These are phyloP conservation scores for Darksidea phi DNA, from an alignment of 495 filamentous ascomycete species.

Conservation along the genomic window DNA sequence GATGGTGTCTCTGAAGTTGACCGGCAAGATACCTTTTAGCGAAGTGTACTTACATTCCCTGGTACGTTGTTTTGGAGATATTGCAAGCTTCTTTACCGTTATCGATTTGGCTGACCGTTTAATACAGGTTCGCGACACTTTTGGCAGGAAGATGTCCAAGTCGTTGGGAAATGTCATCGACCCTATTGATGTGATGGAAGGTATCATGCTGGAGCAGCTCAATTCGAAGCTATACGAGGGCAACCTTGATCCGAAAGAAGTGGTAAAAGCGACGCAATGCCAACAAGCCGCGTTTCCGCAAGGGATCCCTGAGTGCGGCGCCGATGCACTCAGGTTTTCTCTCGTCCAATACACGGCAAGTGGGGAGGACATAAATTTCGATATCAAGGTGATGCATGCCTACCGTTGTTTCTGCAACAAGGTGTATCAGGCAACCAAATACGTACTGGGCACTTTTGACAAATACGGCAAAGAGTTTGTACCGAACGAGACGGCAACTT, in stretches of 20 bases:
- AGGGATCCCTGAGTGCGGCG: slow-evolving; percentile 84
- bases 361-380: slow-evolving; percentile 81
- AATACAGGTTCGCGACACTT: too few relatives aligned
- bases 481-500: slow-evolving; percentile 54
- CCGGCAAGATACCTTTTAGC: slow-evolving; percentile 71
- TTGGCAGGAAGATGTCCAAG: slow-evolving; percentile 86
- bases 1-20: slow-evolving; percentile 74
- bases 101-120: too few relatives aligned
- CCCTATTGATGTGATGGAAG: slow-evolving; percentile 74
- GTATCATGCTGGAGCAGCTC: slow-evolving; percentile 64
- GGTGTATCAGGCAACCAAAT: slow-evolving; percentile 89
- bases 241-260: slow-evolving; percentile 73
- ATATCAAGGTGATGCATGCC: slow-evolving; percentile 77
- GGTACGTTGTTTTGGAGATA: slow-evolving; percentile 72
- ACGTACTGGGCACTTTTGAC: slow-evolving; percentile 72
- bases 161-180: slow-evolving; percentile 82
- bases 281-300: slow-evolving; percentile 78
- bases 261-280: slow-evolving; percentile 69
- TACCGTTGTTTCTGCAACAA: slow-evolving; percentile 92
- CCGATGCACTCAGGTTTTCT: slow-evolving; percentile 79
- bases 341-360: slow-evolving; percentile 81
- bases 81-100: too few relatives aligned
- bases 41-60: slow-evolving; percentile 78
- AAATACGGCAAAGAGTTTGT: too few relatives aligned
- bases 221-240: slow-evolving; percentile 68